These are phyloP conservation scores for Cicer yamashitae DNA, from an alignment of 306 rosid genomes.

Conservation along the genomic window DNA sequence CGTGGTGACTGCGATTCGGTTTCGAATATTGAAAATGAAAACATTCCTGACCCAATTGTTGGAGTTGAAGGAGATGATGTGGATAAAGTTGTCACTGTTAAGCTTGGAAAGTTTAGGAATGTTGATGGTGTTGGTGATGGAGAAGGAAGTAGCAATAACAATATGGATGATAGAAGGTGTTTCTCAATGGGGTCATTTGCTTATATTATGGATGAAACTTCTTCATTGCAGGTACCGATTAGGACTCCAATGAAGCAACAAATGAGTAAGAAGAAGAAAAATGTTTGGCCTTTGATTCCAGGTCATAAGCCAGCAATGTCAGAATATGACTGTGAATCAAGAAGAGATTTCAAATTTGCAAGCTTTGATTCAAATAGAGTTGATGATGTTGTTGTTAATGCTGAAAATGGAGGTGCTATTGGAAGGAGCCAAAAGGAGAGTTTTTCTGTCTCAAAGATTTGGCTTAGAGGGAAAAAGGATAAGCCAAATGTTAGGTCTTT, in stretches of 20 bases:
- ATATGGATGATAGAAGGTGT: constrained; percentile 80
- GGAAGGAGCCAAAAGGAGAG: constrained; percentile 66
- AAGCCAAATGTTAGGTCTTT: constrained; percentile 40
- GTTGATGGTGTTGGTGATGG: constrained; percentile 61
- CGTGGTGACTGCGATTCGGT: constrained; percentile 48
- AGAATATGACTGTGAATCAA: constrained; percentile 81
- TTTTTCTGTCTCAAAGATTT: constrained; percentile 82
- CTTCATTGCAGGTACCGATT: constrained; percentile 74
- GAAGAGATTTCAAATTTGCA: constrained; percentile 73
- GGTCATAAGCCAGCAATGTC: constrained; percentile 83
- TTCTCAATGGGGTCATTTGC: constrained; percentile 96
- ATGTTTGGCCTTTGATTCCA: constrained; percentile 61
- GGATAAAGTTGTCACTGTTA: constrained; percentile 71
- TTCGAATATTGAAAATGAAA: constrained; percentile 34
- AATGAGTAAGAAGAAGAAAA: constrained; percentile 61
- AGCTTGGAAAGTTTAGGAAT: constrained; percentile 85
- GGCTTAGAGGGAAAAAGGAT: constrained; percentile 74
- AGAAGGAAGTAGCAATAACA: constrained; percentile 55
- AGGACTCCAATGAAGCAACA: constrained; percentile 62
- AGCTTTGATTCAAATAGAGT: constrained; percentile 48
- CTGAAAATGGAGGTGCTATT: constrained; percentile 37
- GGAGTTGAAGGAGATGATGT: constrained; percentile 37
- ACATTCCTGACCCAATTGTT: constrained; percentile 24
- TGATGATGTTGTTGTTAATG: constrained; percentile 39
- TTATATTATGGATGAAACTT: constrained; percentile 85